A percentile compares a stretch with the other conserved stretches of the same genome.
Evolutionary conservation across 768 basidiomycete genomes (phyloP).

Genomic region (Lentinula raphanica): DNA sequence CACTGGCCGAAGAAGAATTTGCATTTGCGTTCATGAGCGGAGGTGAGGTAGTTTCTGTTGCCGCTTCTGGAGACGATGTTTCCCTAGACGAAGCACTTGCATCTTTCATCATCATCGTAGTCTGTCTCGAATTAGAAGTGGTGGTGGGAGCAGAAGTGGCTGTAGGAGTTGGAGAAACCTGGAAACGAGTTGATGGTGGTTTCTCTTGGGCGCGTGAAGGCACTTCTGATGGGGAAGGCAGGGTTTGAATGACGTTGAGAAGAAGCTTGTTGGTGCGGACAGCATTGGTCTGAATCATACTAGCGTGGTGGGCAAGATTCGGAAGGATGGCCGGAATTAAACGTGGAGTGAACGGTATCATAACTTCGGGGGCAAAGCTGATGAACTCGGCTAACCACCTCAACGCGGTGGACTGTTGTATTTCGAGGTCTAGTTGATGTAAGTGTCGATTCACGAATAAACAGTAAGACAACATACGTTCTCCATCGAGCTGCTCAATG

Average conservation of each 20-base stretch:
- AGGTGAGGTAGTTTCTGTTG: slow-evolving; percentile 18
- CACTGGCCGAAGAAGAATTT: neutral
- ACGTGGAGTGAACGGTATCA: slow-evolving; percentile 91
- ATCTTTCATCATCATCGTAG: slow-evolving; percentile 30
- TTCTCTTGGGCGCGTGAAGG: slow-evolving; percentile 25
- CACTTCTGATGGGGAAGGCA: slow-evolving; percentile 58
- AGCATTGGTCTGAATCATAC: slow-evolving; percentile 85
- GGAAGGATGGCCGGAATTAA: slow-evolving; percentile 91
- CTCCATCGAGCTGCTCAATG: slow-evolving; percentile 76
- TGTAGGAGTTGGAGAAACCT: slow-evolving; percentile 56
- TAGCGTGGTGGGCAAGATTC: slow-evolving; percentile 87
- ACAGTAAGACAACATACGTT: slow-evolving; percentile 51
- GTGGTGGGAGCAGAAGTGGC: slow-evolving; percentile 22
- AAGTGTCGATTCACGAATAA: slow-evolving; percentile 5
- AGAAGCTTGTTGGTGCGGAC: slow-evolving; percentile 82
- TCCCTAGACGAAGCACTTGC: slow-evolving; percentile 34
- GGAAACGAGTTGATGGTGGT: slow-evolving; percentile 29
- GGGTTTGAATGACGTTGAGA: slow-evolving; percentile 75
- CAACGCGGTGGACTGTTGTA: slow-evolving; percentile 92
- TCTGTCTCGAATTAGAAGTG: slow-evolving; percentile 43
- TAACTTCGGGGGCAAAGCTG: slow-evolving; percentile 81
- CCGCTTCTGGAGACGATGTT: slow-evolving; percentile 39
- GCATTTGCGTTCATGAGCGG: neutral
- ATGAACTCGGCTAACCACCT: slow-evolving; percentile 91
- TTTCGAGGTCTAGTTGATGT: slow-evolving; percentile 70